A percentile compares a stretch with the other conserved stretches of the same genome.
phyloP scores from a whole-genome alignment of 2,329 filamentous ascomycete genomes.

The Hypoxylon sp. region DNA sequence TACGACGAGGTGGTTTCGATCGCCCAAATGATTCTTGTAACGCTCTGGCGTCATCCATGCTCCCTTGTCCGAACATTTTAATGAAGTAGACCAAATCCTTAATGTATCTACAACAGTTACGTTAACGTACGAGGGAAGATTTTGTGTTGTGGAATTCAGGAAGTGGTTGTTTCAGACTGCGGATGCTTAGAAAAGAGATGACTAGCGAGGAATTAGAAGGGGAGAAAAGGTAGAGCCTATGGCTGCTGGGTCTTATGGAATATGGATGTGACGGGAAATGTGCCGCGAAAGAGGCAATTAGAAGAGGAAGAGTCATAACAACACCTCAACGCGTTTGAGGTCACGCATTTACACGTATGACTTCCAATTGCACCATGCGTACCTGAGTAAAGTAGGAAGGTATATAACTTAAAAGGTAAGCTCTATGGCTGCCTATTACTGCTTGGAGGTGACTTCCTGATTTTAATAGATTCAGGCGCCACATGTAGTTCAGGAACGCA shows the following conservation, averaged over 20 bases:
- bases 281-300: constrained; percentile 1
- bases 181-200: background rate
- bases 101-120: background rate
- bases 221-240: background rate
- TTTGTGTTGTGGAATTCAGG: background rate
- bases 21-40: constrained; percentile 26
- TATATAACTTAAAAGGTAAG: background rate
- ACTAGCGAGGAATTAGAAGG: background rate
- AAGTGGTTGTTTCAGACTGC: background rate
- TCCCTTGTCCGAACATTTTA: constrained; percentile 35
- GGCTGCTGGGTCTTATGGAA: background rate
- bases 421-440: background rate
- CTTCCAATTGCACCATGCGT: background rate
- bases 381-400: background rate
- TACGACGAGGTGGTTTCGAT: constrained; percentile 4
- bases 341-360: background rate
- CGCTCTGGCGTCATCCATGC: constrained; percentile 33
- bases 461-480: background rate
- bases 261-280: background rate
- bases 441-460: background rate
- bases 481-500: background rate
- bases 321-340: background rate
- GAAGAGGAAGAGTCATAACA: background rate
- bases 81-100: too few species aligned
- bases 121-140: background rate